Percentiles rank a stretch among this genome's conserved stretches.
Conservation (phyloP, 257 asterid species). For the Oldenlandia corymbosa region DNA sequence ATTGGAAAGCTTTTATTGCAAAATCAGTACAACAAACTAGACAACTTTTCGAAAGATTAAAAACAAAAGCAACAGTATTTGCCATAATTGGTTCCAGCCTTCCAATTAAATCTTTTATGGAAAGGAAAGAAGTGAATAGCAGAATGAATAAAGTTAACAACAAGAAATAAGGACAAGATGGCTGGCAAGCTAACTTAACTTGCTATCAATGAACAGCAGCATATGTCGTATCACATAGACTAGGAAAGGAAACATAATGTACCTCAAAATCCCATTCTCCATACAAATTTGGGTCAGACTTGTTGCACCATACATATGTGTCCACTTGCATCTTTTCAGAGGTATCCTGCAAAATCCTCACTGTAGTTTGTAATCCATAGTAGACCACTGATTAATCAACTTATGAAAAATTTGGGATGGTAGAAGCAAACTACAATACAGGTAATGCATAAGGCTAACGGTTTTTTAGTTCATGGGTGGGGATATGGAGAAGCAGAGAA, state of each 20-base stretch:
- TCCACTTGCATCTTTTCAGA: slow-evolving; percentile 43
- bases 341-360: slow-evolving; percentile 46
- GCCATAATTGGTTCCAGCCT: too few relatives aligned
- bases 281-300: slow-evolving; percentile 54
- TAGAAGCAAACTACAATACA: not conserved
- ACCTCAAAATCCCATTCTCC: slow-evolving; percentile 86
- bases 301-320: slow-evolving; percentile 60
- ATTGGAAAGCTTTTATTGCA: not conserved
- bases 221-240: not conserved
- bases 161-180: not conserved
- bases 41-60: too few relatives aligned
- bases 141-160: too few relatives aligned
- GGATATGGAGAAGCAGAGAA: not conserved
- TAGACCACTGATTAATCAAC: not conserved
- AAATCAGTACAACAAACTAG: not conserved
- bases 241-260: not conserved
- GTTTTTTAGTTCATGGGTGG: not conserved
- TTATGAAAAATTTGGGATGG: not conserved
- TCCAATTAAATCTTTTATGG: too few relatives aligned
- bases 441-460: not conserved
- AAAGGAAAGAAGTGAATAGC: too few relatives aligned
- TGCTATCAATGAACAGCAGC: not conserved
- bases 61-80: too few relatives aligned
- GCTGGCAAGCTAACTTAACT: not conserved
- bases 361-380: not conserved